Base-by-base conservation (phyloP, 164 flowering plant species). In the Malania oleifera region DNA sequence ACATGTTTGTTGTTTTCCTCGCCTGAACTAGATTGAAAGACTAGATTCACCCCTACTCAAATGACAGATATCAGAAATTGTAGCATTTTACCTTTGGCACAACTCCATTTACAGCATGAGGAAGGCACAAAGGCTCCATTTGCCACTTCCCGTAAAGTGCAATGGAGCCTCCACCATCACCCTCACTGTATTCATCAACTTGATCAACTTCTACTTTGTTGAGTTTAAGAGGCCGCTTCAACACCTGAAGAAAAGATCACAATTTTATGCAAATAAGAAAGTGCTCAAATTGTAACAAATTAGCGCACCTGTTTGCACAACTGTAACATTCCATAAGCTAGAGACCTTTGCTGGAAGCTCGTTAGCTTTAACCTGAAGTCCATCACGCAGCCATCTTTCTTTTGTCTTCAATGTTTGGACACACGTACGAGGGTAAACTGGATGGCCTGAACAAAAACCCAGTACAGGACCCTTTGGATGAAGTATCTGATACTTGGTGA, bases 91-190 rank as follows among this genome's bases (percentile, higher is more conserved):
- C 98, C 96, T 79, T 90, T 28, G 97, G 97, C 24, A 93, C 98
- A 52, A 83, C 75, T 22, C 98, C 98, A 68, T 93, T 75, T 41
- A 73, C 80, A 65, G 98, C 98, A 70, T 11, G 74, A 56, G 97
- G 96, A 62, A 93, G 83, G 52, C 64, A 23, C 64, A 93, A 59
- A 40, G 89, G 81, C 74, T 88, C 97, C 47, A 77, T 66, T 71
- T 93, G 98, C 97, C 98, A 93, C 80, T 69, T 85, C 39, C 98
- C 97, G 75, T 80, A 93, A 28, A 90, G 89, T 63, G 65, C 65
- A 60, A 79, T 54, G 37, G 58, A 74, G 64, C 73, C 84, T 63
- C 67, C 72, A 49, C 61, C 48, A 61, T 64, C 76, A 62, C 25
- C 74, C 25, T 66, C 83, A 46, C 28, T 72, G 69, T 17, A 44